phyloP scores from a whole-genome alignment of 371 early-diverging fungal genomes.

The Mucor racemosus region DNA sequence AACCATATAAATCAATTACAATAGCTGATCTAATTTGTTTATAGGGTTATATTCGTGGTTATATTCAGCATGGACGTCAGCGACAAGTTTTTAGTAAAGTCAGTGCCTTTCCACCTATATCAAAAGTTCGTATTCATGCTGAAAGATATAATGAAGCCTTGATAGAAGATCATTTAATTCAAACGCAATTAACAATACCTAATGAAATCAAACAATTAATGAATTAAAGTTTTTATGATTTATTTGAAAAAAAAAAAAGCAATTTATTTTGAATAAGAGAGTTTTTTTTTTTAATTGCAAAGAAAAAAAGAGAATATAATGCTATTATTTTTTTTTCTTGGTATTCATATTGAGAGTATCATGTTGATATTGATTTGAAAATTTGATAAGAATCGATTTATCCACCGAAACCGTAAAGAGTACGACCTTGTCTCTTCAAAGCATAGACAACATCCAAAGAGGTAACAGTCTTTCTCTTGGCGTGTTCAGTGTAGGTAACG shows the following conservation, averaged over 20 bases:
- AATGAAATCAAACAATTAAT: slow-evolving; percentile 13
- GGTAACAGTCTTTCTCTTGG: slow-evolving; percentile 99
- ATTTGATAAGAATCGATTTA: slow-evolving; percentile 21
- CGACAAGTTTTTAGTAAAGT: slow-evolving; percentile 33
- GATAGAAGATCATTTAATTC: slow-evolving; percentile 23
- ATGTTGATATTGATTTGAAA: background rate
- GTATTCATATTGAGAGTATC: slow-evolving; percentile 7
- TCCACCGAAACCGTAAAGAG: slow-evolving; percentile 75
- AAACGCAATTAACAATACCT: slow-evolving; percentile 17
- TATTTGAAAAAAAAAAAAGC: background rate
- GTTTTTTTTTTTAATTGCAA: background rate
- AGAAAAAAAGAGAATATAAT: background rate
- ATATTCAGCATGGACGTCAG: slow-evolving; percentile 31
- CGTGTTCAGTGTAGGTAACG: slow-evolving; percentile 99
- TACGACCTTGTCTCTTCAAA: slow-evolving; percentile 98
- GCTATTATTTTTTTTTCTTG: background rate
- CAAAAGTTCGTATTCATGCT: slow-evolving; percentile 13
- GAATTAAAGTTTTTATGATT: background rate
- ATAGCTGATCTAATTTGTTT: background rate
- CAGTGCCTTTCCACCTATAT: slow-evolving; percentile 36
- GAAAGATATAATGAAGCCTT: slow-evolving; percentile 29
- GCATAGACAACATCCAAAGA: slow-evolving; percentile 96
- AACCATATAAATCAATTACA: background rate
- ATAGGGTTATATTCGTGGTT: slow-evolving; percentile 39
- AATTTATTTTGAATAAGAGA: background rate